Percentiles rank a stretch among this genome's conserved stretches.
These are phyloP conservation scores for Candida tropicalis DNA, from an alignment of 1,139 yeast genomes.

Conservation along the genomic window DNA sequence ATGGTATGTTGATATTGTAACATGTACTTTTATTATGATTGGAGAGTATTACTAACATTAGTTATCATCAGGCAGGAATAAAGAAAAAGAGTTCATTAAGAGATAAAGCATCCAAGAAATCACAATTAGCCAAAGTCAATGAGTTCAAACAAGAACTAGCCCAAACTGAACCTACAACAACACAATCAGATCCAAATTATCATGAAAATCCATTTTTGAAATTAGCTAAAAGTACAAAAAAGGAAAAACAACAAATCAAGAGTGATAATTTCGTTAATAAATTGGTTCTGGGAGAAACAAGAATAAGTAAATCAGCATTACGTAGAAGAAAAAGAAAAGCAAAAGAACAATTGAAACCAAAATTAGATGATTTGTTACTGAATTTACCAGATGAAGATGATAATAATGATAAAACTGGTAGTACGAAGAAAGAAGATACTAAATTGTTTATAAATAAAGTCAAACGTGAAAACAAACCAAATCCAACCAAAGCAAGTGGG, in stretches of 20 bases:
- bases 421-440: background rate
- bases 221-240: constrained; percentile 54
- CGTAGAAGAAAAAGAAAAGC: constrained; percentile 68
- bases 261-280: constrained; percentile 32
- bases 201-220: constrained; percentile 58
- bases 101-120: constrained; percentile 30
- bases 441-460: constrained; percentile 22
- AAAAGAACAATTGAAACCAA: constrained; percentile 64
- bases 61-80: constrained; percentile 27
- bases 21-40: background rate
- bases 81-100: constrained; percentile 43
- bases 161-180: constrained; percentile 10
- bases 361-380: constrained; percentile 61
- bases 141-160: constrained; percentile 26
- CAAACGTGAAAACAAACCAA: constrained; percentile 54
- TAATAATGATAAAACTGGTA: background rate
- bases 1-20: background rate
- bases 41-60: background rate
- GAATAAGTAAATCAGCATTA: constrained; percentile 64
- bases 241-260: constrained; percentile 50
- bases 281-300: constrained; percentile 31
- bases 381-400: constrained; percentile 39
- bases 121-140: constrained; percentile 27
- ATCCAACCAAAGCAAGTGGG: constrained; percentile 59
- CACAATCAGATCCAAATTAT: constrained; percentile 15